Evolutionary conservation across 2,329 filamentous ascomycete genomes (phyloP).

Genomic region (Pezicula radicicola): DNA sequence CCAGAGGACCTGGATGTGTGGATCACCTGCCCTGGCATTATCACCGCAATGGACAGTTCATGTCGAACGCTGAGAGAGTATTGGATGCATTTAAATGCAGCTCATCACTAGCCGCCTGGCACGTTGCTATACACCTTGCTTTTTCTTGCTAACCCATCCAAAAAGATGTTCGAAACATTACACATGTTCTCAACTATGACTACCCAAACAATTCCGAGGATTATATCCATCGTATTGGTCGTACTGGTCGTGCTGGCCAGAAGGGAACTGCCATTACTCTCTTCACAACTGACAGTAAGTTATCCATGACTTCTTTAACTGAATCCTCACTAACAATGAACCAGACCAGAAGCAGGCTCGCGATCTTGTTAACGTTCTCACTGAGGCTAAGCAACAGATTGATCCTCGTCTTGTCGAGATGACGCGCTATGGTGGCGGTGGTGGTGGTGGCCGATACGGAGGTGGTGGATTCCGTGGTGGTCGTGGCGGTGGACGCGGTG

Average conservation of each 20-base stretch:
- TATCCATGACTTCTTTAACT: conserved; percentile 6
- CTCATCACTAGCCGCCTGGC: conserved; percentile 45
- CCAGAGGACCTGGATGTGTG: conserved; percentile 57
- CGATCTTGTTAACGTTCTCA: conserved; percentile 89
- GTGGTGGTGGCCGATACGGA: conserved; percentile 69
- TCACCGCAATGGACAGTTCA: conserved; percentile 35
- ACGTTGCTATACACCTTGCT: conserved; percentile 56
- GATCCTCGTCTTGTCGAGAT: conserved; percentile 95
- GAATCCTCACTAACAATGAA: conserved; percentile 18
- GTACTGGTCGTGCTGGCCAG: conserved; percentile 92
- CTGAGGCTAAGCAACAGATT: conserved; percentile 97
- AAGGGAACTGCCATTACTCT: conserved; percentile 96
- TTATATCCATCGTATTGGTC: conserved; percentile 95
- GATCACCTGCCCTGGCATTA: conserved; percentile 48
- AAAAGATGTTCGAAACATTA: conserved; percentile 99
- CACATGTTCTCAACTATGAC: conserved; percentile 99
- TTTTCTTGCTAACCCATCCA: conserved; percentile 76
- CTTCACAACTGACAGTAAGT: conserved; percentile 99
- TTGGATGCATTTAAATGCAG: conserved; percentile 32
- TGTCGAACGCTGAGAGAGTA: conserved; percentile 35
- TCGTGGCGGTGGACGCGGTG: conserved; percentile 43
- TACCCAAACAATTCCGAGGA: conserved; percentile 99
- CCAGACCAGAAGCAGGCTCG: conserved; percentile 90
- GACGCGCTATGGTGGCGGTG: conserved; percentile 86
- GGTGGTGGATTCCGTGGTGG: conserved; percentile 48